Percentiles rank a stretch among this genome's conserved stretches.
phyloP scores from a whole-genome alignment of 176 grass and related monocot species.

The Oryza punctata region DNA sequence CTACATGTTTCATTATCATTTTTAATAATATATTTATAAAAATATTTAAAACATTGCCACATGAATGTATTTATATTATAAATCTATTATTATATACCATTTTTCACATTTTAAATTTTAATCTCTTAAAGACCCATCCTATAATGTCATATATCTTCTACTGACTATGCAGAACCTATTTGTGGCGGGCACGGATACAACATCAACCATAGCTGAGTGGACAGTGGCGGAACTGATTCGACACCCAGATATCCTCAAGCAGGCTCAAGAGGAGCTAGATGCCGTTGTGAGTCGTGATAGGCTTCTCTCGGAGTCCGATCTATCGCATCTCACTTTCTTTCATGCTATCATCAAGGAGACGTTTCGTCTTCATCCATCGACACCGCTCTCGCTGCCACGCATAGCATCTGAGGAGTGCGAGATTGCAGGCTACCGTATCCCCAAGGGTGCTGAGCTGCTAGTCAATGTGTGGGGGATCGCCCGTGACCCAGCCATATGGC shows the following conservation, averaged over 20 bases:
- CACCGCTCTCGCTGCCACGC: slow-evolving; percentile 64
- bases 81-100: too few species aligned
- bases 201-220: slow-evolving; percentile 71
- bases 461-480: slow-evolving; percentile 77
- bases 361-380: slow-evolving; percentile 66
- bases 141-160: background rate
- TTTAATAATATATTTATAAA: too few species aligned
- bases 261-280: slow-evolving; percentile 52
- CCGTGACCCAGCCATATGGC: slow-evolving; percentile 46
- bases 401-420: slow-evolving; percentile 47
- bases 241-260: slow-evolving; percentile 47
- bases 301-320: slow-evolving; percentile 47
- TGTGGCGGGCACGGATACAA: slow-evolving; percentile 63
- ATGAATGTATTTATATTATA: too few species aligned
- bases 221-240: slow-evolving; percentile 56
- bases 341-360: slow-evolving; percentile 58
- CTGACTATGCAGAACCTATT: slow-evolving; percentile 53
- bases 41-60: too few species aligned
- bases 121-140: too few species aligned
- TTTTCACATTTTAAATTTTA: too few species aligned
- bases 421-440: slow-evolving; percentile 49
- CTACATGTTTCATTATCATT: too few species aligned
- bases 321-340: slow-evolving; percentile 49
- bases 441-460: slow-evolving; percentile 42
- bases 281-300: slow-evolving; percentile 31